Evolutionary conservation across 2,329 filamentous ascomycete species (phyloP), one percentile per base, ranked within the genome.

Genomic region (Trichoderma pleuroti): DNA sequence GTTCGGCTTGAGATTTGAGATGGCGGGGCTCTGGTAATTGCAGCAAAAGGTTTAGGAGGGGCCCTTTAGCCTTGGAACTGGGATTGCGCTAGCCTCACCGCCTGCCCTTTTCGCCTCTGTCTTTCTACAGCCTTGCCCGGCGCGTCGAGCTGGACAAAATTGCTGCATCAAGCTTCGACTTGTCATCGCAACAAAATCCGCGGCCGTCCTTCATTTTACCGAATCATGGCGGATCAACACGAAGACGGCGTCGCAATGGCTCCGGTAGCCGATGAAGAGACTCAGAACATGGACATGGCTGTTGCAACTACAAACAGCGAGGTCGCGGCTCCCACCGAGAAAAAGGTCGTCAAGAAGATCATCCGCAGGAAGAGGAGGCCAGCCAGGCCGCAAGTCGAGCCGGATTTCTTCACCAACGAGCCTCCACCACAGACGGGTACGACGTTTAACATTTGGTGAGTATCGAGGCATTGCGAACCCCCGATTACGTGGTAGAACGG

Each of bases 381-480:
- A 36, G 96, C 96, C 60, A 90, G 95, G 71, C 92, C 92, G 0
- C 96, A 99, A 83, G 91, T 98, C 77, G 96, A 99, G 78, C 90
- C 94, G 2, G 90, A 91, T 52, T 91, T 91, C 56, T 88, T 97
- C 82, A 93, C 92, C 76, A 91, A 91, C 39, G 93, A 97, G 76
- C 92, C 93, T 5, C 93, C 94, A 18, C 92, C 93, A 1, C 94
- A 98, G 77, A 98, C 95, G 0, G 96, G 96, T 67, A 97, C 93
- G 0, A 93, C 94, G 71, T 99, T 96, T 86, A 99, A 99, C 82
- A 97, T 76, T 60, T 76, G 75, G 68, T 71, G 28, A 67, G 71
- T 28, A 6, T 30, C 21, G 4, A n/a, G 42, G 5, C n/a, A 11
- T 7, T 46, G 63, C 12, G 28, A 68, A 24, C 26, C 42, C 26